Evolutionary conservation across 2,329 filamentous ascomycete genomes (phyloP), one percentile per base, ranked within the genome.

Genomic region (Xylariaceae sp.): DNA sequence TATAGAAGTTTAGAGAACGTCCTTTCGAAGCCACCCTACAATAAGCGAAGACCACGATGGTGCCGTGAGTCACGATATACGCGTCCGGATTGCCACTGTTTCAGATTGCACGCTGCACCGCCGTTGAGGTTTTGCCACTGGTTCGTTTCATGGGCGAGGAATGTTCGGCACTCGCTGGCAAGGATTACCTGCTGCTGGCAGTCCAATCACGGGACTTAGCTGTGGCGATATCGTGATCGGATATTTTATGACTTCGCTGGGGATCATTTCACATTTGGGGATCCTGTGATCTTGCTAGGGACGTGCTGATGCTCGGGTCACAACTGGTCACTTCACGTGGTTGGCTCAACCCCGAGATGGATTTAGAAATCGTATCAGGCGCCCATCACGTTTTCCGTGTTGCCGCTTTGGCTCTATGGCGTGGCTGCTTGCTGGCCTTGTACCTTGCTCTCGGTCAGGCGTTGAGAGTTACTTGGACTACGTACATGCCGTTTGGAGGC

Each of bases 61-160:
- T 26, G 26, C 26, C 26, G 26, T 26, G n/a, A n/a, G n/a, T 8
- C 8, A 26, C 8, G 26, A 26, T 59, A 53, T 54, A 53, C 56
- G 47, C 47, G 62, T 61, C 59, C 57, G 34, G 37, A 54, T 50
- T 60, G 57, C 48, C 54, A 58, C 45, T 59, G 59, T 64, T 59
- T 62, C 60, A 63, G 44, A 47, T 12, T 45, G 43, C 36, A 46
- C 48, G 42, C 36, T 57, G 48, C 54, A 57, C 45, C 34, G 43
- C 43, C 52, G 22, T 55, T 54, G 43, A 36, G 53, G 53, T 5
- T 45, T 41, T 54, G 40, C 49, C 47, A 58, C 55, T 54, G 49
- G 54, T 45, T 48, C 32, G 45, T 42, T 45, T 48, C 29, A 47
- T 40, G 26, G 47, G 32, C 39, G 41, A 45, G 47, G 55, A 45